These are phyloP conservation scores for Curvularia verruculosa DNA, from an alignment of 2,329 filamentous ascomycete species.

Conservation along the genomic window DNA sequence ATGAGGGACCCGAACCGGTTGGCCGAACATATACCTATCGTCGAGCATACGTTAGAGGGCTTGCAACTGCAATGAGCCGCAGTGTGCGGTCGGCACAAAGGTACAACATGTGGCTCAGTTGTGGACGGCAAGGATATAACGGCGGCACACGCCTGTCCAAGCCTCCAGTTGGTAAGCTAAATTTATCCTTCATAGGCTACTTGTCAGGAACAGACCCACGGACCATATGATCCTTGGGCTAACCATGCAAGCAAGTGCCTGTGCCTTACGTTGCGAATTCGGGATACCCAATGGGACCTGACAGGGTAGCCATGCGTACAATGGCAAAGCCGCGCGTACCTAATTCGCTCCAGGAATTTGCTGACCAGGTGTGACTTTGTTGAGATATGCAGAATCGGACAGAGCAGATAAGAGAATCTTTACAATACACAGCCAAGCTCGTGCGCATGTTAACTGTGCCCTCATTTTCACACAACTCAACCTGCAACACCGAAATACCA, in stretches of 20 bases:
- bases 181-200: not conserved
- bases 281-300: not conserved
- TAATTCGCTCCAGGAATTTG: not conserved
- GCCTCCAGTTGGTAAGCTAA: not conserved
- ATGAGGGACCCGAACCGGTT: conserved; percentile 81
- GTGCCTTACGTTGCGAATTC: not conserved
- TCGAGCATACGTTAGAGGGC: conserved; percentile 71
- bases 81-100: not conserved
- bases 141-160: not conserved
- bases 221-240: not conserved
- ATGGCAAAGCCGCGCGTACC: not conserved
- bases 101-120: not conserved
- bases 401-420: not conserved
- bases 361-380: not conserved
- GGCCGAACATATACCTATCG: conserved; percentile 62
- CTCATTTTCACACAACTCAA: not conserved
- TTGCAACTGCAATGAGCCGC: conserved; percentile 46
- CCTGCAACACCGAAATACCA: not conserved
- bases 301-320: not conserved
- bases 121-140: not conserved
- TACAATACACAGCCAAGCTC: not conserved
- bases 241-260: not conserved
- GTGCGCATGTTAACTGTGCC: not conserved
- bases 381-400: not conserved
- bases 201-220: not conserved